phyloP scores from a whole-genome alignment of 2,329 filamentous ascomycete species.

The Exophiala calicioides region DNA sequence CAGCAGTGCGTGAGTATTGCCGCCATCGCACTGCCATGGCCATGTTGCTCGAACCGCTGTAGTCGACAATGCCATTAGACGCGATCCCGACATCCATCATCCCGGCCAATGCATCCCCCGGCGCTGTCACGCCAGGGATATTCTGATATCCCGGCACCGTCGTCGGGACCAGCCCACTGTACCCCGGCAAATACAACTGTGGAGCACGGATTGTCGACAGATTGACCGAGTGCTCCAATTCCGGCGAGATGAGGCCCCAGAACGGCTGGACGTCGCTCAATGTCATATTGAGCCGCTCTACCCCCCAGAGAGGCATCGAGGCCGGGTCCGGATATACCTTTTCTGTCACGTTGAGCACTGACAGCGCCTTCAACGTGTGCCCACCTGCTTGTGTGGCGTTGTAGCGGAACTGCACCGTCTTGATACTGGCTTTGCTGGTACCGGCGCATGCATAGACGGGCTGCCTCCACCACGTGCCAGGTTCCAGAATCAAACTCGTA shows the following conservation, averaged over 20 bases:
- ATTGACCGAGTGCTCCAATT: slow-evolving; percentile 36
- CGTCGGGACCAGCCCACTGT: slow-evolving; percentile 11
- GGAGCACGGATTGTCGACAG: slow-evolving; percentile 38
- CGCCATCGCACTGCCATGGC: slow-evolving; percentile 46
- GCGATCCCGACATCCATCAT: not conserved
- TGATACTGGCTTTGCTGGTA: slow-evolving; percentile 46
- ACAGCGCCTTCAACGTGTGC: slow-evolving; percentile 38
- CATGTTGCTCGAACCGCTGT: slow-evolving; percentile 41
- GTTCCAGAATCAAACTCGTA: slow-evolving; percentile 41
- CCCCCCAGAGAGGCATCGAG: slow-evolving; percentile 40
- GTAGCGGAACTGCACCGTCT: slow-evolving; percentile 46
- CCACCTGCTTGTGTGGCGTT: slow-evolving; percentile 41
- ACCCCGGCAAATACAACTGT: slow-evolving; percentile 38
- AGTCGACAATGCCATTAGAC: slow-evolving; percentile 7
- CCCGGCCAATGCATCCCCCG: slow-evolving; percentile 34
- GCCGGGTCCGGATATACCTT: slow-evolving; percentile 41
- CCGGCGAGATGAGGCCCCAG: slow-evolving; percentile 44
- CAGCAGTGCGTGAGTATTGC: slow-evolving; percentile 34
- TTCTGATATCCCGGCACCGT: slow-evolving; percentile 33
- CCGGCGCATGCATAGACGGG: slow-evolving; percentile 50
- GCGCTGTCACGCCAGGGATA: no score
- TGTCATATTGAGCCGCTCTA: slow-evolving; percentile 37
- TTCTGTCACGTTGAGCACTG: slow-evolving; percentile 37
- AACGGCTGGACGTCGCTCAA: slow-evolving; percentile 36
- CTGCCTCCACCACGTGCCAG: slow-evolving; percentile 45